Conservation (phyloP, 352 stramenopile genomes). For the Phytophthora syringae region DNA sequence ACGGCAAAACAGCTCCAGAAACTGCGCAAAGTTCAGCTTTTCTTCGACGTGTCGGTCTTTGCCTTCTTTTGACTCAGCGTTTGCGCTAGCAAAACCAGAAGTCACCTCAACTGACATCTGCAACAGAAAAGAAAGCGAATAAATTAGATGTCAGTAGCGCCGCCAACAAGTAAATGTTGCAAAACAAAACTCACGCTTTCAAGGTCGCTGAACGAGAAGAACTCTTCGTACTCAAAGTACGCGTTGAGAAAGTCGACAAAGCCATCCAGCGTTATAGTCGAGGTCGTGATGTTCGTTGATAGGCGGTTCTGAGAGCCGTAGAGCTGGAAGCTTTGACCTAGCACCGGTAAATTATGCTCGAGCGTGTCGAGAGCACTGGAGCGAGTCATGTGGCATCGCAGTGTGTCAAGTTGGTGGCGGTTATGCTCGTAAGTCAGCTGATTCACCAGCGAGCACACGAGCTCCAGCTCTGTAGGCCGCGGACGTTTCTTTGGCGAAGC, state of each 20-base stretch:
- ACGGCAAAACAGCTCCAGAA: constrained; percentile 71
- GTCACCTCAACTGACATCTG: constrained; percentile 21
- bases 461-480: constrained; percentile 30
- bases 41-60: neutral
- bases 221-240: constrained; percentile 83
- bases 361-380: constrained; percentile 56
- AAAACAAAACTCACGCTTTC: constrained; percentile 35
- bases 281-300: constrained; percentile 3
- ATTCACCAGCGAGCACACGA: constrained; percentile 40
- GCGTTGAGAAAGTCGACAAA: constrained; percentile 83
- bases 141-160: neutral
- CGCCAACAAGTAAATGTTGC: too few relatives aligned
- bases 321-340: constrained; percentile 67
- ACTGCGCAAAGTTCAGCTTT: constrained; percentile 61
- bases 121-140: neutral
- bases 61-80: constrained; percentile 15
- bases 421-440: constrained; percentile 33
- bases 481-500: constrained; percentile 12
- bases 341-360: constrained; percentile 45
- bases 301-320: constrained; percentile 49
- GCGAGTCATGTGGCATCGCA: constrained; percentile 60
- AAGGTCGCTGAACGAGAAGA: constrained; percentile 58
- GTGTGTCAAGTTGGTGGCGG: constrained; percentile 37
- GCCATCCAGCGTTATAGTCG: constrained; percentile 62
- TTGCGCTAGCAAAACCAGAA: constrained; percentile 10